These are phyloP conservation scores for Monosporozyma servazzii DNA, from an alignment of 805 yeast genomes.

Conservation along the genomic window DNA sequence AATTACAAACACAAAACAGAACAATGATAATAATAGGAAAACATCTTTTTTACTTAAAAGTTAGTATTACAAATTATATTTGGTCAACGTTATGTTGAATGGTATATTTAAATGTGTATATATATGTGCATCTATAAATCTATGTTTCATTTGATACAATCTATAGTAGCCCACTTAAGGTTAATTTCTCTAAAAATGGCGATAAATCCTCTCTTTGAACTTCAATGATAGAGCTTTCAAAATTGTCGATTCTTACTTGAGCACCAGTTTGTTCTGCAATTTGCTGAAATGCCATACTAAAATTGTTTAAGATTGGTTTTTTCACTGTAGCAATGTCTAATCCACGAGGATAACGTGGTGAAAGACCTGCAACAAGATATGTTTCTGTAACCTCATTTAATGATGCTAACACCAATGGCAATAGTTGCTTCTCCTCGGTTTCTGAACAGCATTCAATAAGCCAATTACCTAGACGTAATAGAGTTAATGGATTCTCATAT, in stretches of 20 bases:
- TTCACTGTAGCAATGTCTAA: slow-evolving; percentile 27
- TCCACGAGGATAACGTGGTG: slow-evolving; percentile 65
- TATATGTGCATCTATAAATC: background rate
- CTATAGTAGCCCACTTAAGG: slow-evolving; percentile 52
- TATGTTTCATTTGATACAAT: background rate
- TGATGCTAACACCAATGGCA: slow-evolving; percentile 82
- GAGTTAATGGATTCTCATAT: slow-evolving; percentile 78
- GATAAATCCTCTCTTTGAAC: slow-evolving; percentile 78
- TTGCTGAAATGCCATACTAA: slow-evolving; percentile 85
- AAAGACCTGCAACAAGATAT: slow-evolving; percentile 80
- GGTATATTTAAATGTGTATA: background rate
- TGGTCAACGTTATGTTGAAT: background rate
- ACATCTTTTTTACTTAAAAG: background rate
- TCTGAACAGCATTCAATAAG: slow-evolving; percentile 82
- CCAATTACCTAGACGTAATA: slow-evolving; percentile 85
- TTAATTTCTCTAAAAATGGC: slow-evolving; percentile 76
- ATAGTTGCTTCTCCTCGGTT: slow-evolving; percentile 47
- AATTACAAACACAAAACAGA: background rate
- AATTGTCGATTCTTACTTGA: slow-evolving; percentile 82
- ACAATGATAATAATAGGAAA: background rate
- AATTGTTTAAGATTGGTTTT: slow-evolving; percentile 58
- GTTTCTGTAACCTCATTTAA: slow-evolving; percentile 65
- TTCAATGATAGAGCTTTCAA: slow-evolving; percentile 90
- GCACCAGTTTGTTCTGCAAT: slow-evolving; percentile 82
- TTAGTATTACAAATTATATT: background rate